phyloP scores from a whole-genome alignment of 2,329 filamentous ascomycete genomes.

The Colletotrichum theobromicola region DNA sequence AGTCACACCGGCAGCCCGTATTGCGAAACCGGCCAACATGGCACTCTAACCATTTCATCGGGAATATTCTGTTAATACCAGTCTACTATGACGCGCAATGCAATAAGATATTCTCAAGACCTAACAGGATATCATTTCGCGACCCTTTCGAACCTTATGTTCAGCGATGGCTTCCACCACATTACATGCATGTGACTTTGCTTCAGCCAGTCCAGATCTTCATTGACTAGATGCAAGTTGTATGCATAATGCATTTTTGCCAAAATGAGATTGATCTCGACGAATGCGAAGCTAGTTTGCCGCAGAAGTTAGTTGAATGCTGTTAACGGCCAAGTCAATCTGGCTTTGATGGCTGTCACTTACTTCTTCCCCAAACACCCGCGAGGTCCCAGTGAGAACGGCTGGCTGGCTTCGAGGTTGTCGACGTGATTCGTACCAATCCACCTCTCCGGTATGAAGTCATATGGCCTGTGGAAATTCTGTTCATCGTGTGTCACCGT shows the following conservation, averaged over 20 bases:
- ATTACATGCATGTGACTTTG: slow-evolving; percentile 33
- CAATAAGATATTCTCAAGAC: neutral
- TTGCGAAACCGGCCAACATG: neutral
- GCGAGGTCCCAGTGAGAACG: slow-evolving; percentile 34
- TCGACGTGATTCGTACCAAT: slow-evolving; percentile 31
- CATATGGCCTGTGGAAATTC: slow-evolving; percentile 33
- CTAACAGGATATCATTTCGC: neutral
- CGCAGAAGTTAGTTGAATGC: neutral
- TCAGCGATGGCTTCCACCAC: slow-evolving; percentile 38
- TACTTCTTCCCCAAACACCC: slow-evolving; percentile 35
- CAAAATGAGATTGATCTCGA: slow-evolving; percentile 42
- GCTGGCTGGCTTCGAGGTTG: slow-evolving; percentile 34
- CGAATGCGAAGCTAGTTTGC: slow-evolving; percentile 33
- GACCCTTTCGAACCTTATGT: slow-evolving; percentile 24
- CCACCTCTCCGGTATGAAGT: slow-evolving; percentile 42
- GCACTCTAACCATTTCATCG: neutral
- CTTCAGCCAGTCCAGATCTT: slow-evolving; percentile 41
- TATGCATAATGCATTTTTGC: slow-evolving; percentile 42
- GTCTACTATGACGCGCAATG: neutral
- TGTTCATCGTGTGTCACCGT: slow-evolving; percentile 33
- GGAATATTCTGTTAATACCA: neutral
- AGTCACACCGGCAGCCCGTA: neutral
- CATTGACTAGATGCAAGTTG: slow-evolving; percentile 38
- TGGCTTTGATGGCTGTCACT: slow-evolving; percentile 1
- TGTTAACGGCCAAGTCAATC: neutral